Evolutionary conservation across 2,329 filamentous ascomycete species (phyloP).

Genomic region (Colletotrichum tofieldiae): DNA sequence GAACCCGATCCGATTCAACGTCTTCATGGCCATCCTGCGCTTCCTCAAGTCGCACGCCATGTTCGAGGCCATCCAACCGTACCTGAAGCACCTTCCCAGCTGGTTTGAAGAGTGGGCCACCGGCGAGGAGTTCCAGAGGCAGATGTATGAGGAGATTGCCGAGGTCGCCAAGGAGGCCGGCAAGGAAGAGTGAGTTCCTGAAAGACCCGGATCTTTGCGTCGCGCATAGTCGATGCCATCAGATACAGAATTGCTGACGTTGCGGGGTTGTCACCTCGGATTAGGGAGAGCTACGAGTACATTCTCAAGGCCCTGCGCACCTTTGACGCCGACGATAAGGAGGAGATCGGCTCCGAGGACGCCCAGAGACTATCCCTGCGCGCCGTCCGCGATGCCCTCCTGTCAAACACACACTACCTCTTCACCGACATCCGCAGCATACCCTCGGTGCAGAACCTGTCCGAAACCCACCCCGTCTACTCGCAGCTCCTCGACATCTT

Average conservation of each 20-base stretch:
- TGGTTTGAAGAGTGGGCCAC: slow-evolving; percentile 91
- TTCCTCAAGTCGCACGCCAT: slow-evolving; percentile 83
- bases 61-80: slow-evolving; percentile 87
- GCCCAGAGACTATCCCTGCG: slow-evolving; percentile 73
- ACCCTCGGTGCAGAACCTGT: slow-evolving; percentile 87
- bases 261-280: not conserved
- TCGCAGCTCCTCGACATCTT: slow-evolving; percentile 97
- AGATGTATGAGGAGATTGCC: slow-evolving; percentile 86
- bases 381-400: slow-evolving; percentile 68
- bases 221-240: not conserved
- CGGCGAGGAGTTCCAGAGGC: slow-evolving; percentile 85
- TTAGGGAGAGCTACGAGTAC: slow-evolving; percentile 77
- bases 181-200: slow-evolving; percentile 77
- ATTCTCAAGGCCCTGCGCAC: slow-evolving; percentile 74
- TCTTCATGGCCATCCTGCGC: slow-evolving; percentile 89
- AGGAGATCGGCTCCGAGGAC: slow-evolving; percentile 71
- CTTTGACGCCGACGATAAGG: slow-evolving; percentile 70
- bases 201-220: slow-evolving; percentile 7
- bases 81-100: slow-evolving; percentile 84
- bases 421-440: slow-evolving; percentile 88
- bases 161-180: slow-evolving; percentile 85
- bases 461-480: slow-evolving; percentile 86
- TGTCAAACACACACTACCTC: slow-evolving; percentile 72
- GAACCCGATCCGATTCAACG: slow-evolving; percentile 88
- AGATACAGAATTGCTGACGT: slow-evolving; percentile 16